phyloP scores from a whole-genome alignment of 2,329 filamentous ascomycete genomes.

The Purpureocillium takamizusanense region DNA sequence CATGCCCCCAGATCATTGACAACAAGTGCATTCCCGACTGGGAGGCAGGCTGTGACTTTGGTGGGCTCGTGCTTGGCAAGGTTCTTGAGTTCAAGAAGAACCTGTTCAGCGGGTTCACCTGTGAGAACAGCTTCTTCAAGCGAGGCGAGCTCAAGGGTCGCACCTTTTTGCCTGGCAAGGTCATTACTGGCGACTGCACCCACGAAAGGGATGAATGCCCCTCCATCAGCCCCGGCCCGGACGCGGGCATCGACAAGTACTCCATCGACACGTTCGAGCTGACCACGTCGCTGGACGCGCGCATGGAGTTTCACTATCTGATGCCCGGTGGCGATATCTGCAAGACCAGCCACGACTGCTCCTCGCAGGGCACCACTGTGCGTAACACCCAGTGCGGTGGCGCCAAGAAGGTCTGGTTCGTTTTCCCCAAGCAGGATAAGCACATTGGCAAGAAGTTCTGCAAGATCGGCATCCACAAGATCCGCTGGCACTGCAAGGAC shows the following conservation, averaged over 20 bases:
- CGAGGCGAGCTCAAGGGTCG: slow-evolving; percentile 27
- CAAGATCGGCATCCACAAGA: too few relatives aligned
- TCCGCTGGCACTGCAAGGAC: too few relatives aligned
- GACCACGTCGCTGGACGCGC: slow-evolving; percentile 63
- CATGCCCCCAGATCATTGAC: too few relatives aligned
- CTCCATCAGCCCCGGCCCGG: slow-evolving; percentile 38
- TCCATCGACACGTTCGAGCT: slow-evolving; percentile 70
- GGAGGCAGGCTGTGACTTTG: slow-evolving; percentile 41
- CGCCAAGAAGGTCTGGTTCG: slow-evolving; percentile 70
- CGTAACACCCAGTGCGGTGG: slow-evolving; percentile 88
- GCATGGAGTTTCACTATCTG: slow-evolving; percentile 76
- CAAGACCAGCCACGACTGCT: slow-evolving; percentile 68
- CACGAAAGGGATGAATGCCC: slow-evolving; percentile 38
- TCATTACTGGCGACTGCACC: slow-evolving; percentile 48
- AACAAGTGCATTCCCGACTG: too few relatives aligned
- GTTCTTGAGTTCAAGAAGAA: slow-evolving; percentile 65
- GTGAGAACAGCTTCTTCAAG: slow-evolving; percentile 46
- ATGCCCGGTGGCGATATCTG: slow-evolving; percentile 78
- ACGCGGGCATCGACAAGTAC: slow-evolving; percentile 35
- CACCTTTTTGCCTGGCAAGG: slow-evolving; percentile 39
- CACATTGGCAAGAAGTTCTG: slow-evolving; percentile 40
- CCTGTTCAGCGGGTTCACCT: slow-evolving; percentile 64
- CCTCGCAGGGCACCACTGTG: slow-evolving; percentile 56
- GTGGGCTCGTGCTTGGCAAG: slow-evolving; percentile 47
- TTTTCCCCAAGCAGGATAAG: slow-evolving; percentile 51